Conservation (phyloP, 257 asterid species). For the Scutellaria galericulata region DNA sequence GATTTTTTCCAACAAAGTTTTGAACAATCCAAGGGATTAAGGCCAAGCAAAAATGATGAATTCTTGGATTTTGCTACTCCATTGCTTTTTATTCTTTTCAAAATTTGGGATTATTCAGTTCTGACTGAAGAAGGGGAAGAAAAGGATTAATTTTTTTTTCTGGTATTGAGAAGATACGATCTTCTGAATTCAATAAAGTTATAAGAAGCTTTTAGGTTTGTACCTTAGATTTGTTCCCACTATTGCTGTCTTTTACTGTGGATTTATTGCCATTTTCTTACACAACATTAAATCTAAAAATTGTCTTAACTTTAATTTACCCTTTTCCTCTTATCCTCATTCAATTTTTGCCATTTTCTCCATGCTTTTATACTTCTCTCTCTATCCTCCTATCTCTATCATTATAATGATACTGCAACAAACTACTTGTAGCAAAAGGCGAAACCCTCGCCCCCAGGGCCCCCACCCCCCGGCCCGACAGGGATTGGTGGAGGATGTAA, state of each 20-base stretch:
- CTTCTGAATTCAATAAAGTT: constrained; percentile 50
- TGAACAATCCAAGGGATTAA: constrained; percentile 12
- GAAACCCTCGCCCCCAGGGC: too few relatives aligned
- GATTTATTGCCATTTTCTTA: constrained; percentile 34
- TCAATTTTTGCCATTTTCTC: constrained; percentile 5
- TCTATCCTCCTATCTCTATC: constrained; percentile 23
- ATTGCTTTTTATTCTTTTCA: neutral
- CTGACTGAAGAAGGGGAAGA: constrained; percentile 12
- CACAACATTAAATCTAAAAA: constrained; percentile 40
- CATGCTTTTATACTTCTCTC: constrained; percentile 17
- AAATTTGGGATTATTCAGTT: constrained; percentile 26
- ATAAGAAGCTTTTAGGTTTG: constrained; percentile 44
- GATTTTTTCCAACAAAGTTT: neutral
- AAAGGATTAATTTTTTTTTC: neutral
- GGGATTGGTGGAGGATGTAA: too few relatives aligned
- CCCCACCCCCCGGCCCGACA: too few relatives aligned
- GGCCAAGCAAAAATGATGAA: constrained; percentile 12
- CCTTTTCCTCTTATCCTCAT: constrained; percentile 41
- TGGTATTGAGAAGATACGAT: constrained; percentile 29
- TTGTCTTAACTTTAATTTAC: constrained; percentile 40
- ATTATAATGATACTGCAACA: constrained; percentile 20
- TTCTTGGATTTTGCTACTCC: neutral
- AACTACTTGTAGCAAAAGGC: too few relatives aligned
- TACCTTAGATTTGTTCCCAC: constrained; percentile 60
- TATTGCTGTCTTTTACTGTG: constrained; percentile 51